Conservation (phyloP, 768 basidiomycete genomes). For the Phylloporus sp. region DNA sequence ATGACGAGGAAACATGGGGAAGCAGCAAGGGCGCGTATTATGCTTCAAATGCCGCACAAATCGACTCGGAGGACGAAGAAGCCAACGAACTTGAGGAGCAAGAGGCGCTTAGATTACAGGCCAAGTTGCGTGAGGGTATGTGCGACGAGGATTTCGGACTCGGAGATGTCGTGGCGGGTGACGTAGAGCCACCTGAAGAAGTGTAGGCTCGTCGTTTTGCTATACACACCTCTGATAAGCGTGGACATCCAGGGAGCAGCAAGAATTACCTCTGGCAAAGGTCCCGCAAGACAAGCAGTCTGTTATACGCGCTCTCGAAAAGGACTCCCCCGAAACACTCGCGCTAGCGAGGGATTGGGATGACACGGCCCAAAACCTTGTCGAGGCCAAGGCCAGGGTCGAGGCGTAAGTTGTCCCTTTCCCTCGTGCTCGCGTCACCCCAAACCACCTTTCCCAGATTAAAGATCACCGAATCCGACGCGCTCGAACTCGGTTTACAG, state of each 20-base stretch:
- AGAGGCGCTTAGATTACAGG: constrained; percentile 77
- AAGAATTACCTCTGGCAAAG: constrained; percentile 7
- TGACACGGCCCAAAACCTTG: constrained; percentile 52
- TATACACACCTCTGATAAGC: constrained; percentile 3
- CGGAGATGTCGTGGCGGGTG: constrained; percentile 47
- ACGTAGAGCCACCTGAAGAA: constrained; percentile 22
- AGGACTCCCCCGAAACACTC: constrained; percentile 69
- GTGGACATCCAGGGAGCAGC: constrained; percentile 13
- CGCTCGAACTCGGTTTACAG: constrained; percentile 62
- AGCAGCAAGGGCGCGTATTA: constrained; percentile 77
- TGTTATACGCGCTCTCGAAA: constrained; percentile 64
- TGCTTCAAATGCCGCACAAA: constrained; percentile 72
- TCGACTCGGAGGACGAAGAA: constrained; percentile 87
- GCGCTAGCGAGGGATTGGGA: constrained; percentile 84
- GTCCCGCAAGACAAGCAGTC: constrained; percentile 54
- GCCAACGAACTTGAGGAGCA: constrained; percentile 83
- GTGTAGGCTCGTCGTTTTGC: constrained; percentile 21
- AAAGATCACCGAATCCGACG: constrained; percentile 42
- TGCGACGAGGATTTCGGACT: constrained; percentile 82
- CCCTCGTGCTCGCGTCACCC: neutral
- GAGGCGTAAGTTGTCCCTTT: constrained; percentile 41
- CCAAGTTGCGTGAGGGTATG: constrained; percentile 66
- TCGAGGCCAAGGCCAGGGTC: constrained; percentile 49
- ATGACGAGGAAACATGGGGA: constrained; percentile 73
- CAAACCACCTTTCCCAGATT: constrained; percentile 36